These are phyloP conservation scores for Trichosanthes cucumerina DNA, from an alignment of 306 rosid species.

Conservation along the genomic window DNA sequence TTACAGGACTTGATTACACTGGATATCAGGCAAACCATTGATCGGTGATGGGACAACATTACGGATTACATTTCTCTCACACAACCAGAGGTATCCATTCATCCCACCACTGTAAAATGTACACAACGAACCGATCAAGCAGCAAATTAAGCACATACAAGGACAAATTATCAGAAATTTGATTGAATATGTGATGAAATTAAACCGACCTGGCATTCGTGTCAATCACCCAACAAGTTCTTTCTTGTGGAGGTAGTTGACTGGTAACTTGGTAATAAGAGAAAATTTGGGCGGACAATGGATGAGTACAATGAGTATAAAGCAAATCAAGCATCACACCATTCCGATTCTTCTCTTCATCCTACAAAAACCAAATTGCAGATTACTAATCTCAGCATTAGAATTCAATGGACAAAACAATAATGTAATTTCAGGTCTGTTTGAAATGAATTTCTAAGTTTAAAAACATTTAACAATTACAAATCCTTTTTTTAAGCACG, in stretches of 20 bases:
- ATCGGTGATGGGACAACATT: constrained; percentile 53
- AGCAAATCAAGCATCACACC: constrained; percentile 74
- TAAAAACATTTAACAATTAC: no score
- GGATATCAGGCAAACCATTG: constrained; percentile 51
- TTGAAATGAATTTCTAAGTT: no score
- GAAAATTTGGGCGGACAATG: constrained; percentile 42
- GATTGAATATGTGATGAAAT: neutral
- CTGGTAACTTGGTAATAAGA: constrained; percentile 28
- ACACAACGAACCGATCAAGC: neutral
- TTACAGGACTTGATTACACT: constrained; percentile 67
- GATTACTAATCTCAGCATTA: constrained; percentile 11
- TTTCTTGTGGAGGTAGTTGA: constrained; percentile 29
- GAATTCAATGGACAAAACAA: neutral
- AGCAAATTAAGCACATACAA: neutral
- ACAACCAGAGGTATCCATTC: constrained; percentile 71
- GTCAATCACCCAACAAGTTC: constrained; percentile 30
- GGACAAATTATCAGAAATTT: neutral
- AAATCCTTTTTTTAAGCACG: no score
- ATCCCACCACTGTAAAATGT: constrained; percentile 63
- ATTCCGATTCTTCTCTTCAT: constrained; percentile 64
- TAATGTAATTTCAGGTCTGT: neutral
- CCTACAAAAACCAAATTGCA: constrained; percentile 42
- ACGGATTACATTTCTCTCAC: constrained; percentile 57
- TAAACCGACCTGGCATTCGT: constrained; percentile 55
- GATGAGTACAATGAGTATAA: constrained; percentile 53